These are phyloP conservation scores for Rhizophlyctis rosea DNA, from an alignment of 192 early-diverging fungal genomes.

Conservation along the genomic window DNA sequence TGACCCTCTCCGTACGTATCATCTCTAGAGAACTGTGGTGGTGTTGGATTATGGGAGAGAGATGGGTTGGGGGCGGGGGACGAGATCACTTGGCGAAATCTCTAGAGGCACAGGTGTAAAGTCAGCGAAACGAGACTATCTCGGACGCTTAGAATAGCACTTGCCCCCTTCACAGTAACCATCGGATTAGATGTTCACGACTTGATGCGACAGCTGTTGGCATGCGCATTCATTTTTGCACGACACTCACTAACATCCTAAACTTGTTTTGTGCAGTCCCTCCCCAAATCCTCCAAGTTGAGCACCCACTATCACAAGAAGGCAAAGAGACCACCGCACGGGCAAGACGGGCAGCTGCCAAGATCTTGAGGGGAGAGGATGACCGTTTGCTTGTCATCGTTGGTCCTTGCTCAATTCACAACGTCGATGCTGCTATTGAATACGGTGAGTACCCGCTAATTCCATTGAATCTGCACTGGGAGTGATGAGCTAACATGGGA, in stretches of 20 bases:
- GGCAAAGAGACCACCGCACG: conserved; percentile 9
- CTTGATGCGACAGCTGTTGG: too few relatives aligned
- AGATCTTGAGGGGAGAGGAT: conserved; percentile 72
- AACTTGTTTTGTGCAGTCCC: conserved; percentile 42
- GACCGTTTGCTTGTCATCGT: conserved; percentile 91
- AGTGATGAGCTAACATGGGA: background rate
- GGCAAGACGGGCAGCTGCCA: conserved; percentile 36
- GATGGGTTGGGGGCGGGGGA: too few relatives aligned
- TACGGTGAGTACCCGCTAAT: conserved; percentile 46
- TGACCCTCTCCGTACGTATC: conserved; percentile 77
- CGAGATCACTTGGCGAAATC: too few relatives aligned
- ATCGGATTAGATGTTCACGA: too few relatives aligned
- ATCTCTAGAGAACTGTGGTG: too few relatives aligned
- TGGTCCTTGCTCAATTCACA: conserved; percentile 97
- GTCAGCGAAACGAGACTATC: too few relatives aligned
- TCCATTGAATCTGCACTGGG: background rate
- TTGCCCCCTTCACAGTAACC: too few relatives aligned
- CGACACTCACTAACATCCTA: conserved; percentile 7
- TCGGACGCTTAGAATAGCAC: too few relatives aligned
- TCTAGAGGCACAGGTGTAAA: too few relatives aligned
- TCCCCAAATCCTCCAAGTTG: conserved; percentile 85
- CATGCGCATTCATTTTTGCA: too few relatives aligned
- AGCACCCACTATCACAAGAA: conserved; percentile 57
- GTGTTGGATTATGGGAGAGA: too few relatives aligned
- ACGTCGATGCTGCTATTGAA: conserved; percentile 78